Evolutionary conservation across 164 flowering plant species (phyloP).

Genomic region (Berberis vulgaris): DNA sequence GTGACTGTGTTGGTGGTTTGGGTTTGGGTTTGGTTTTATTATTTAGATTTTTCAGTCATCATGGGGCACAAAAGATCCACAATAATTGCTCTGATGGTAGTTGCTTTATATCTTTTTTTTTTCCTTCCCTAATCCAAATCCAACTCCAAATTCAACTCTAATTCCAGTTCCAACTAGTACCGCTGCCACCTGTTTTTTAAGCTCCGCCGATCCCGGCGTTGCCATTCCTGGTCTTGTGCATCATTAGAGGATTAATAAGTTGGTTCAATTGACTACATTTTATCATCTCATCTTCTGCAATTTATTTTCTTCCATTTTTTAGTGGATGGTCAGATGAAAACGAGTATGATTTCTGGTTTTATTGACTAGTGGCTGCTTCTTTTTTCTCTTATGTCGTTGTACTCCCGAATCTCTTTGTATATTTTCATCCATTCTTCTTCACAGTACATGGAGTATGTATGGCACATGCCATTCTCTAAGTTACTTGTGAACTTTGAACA

Average conservation of each 20-base stretch:
- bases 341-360: constrained; percentile 1
- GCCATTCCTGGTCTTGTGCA: constrained; percentile 38
- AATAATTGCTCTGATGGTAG: constrained; percentile 26
- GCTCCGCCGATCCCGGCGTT: constrained; percentile 26
- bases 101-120: constrained; percentile 16
- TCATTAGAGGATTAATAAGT: constrained; percentile 9
- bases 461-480: too few species aligned
- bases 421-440: too few species aligned
- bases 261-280: not conserved
- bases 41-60: constrained; percentile 36
- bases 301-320: not conserved
- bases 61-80: constrained; percentile 25
- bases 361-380: not conserved
- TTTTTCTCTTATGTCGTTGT: too few species aligned
- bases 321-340: not conserved
- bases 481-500: too few species aligned
- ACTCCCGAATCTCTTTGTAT: too few species aligned
- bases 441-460: too few species aligned
- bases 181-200: constrained; percentile 13
- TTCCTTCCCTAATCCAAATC: constrained; percentile 21
- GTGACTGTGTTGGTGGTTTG: constrained; percentile 40
- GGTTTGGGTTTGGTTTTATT: constrained; percentile 63
- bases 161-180: constrained; percentile 9
- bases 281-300: not conserved
- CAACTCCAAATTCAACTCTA: not conserved